Base-by-base conservation (phyloP, 768 basidiomycete genomes). In the Psilocybe tampanensis region DNA sequence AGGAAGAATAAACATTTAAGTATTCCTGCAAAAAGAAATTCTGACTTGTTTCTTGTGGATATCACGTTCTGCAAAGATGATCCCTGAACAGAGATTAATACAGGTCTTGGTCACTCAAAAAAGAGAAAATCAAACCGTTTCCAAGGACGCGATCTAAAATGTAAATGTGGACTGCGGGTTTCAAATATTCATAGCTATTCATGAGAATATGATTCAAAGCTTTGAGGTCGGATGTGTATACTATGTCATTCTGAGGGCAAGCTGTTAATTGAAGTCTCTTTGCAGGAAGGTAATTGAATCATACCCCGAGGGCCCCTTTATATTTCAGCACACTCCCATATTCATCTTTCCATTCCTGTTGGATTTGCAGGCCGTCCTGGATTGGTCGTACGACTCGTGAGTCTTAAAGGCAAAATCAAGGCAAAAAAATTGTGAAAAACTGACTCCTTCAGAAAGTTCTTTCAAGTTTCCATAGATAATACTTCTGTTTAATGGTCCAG, bases 171-270 rank as follows among this genome's bases (percentile, higher is more conserved):
- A 66, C 61, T 2, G 74, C 71, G 0, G 86, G 78, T 62, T 89
- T 90, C 51, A 80, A 77, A 54, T 84, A 90, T 41, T 74, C 69
- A 24, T 78, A 66, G 23, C 69, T 71, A 55, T 87, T 83, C 45
- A 74, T 74, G 8, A 92, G 72, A 55, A 93, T 72, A 64, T 91
- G 83, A 36, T 79, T 76, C 26, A 92, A 47, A 0, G 87, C 88
- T 26, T 82, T 80, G 0, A 82, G 74, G 60, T 91, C 90, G 44
- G 74, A 68, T 0, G 86, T 88, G 65, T 78, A 77, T 17, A 90
- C 67, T 19, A 77, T 74, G 12, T 60, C 64, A 34, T 63, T 60
- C 75, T 74, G 32, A 8, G 12, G 9, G 22, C 34, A 32, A 29
- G 8, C 15, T 23, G 22, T 47, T 29, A 26, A 12, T 12, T 7